Base-by-base conservation (phyloP, 179 eudicot genomes). In the Beta macrorhiza region DNA sequence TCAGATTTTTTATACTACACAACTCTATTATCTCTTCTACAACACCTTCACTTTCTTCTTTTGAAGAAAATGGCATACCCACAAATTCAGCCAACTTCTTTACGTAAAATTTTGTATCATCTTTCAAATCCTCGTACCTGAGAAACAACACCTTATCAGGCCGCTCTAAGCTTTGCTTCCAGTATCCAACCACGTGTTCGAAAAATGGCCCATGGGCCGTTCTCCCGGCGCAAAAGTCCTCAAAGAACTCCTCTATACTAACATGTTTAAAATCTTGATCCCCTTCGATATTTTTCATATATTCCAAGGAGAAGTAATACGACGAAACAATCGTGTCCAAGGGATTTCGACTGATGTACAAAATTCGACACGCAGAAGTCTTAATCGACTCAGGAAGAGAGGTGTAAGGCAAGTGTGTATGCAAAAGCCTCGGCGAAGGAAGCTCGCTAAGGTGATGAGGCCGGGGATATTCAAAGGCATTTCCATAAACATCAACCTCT, bases 51-150 rank as follows among this genome's bases (percentile, higher is more conserved):
- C 67, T 62, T 0, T 62, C 67, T 20, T 62, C 67, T 8, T 62
- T 62, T 8, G 13, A 20, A 62, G 13, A 62, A 62, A 62, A 62
- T 19, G 37, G 67, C 12, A 62, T 9, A 20, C 71, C 77, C 13
- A 79, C 52, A 49, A 72, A 79, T 42, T 79, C 71, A 5, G 82
- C 82, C 32, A 61, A 20, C 65, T n/a, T 61, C 32, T 62, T 62
- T 3, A 62, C 67, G 20, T 62, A 1, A 20, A 62, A 62, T n/a
- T 0, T 19, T 3, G 22, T 8, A 62, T 62, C 32, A 2, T 62
- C 32, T 29, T 70, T 79, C 69, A 79, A 42, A 25, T 79, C 82
- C 63, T 72, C 82, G 3, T 52, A 79, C 77, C n/a, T n/a, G 13
- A 61, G n/a, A n/a, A 62, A 62, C 8, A 62, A 20, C 67, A 62